phyloP scores from a whole-genome alignment of 225 moss, liverwort and hornwort genomes.

The Thuidium tamariscinum region DNA sequence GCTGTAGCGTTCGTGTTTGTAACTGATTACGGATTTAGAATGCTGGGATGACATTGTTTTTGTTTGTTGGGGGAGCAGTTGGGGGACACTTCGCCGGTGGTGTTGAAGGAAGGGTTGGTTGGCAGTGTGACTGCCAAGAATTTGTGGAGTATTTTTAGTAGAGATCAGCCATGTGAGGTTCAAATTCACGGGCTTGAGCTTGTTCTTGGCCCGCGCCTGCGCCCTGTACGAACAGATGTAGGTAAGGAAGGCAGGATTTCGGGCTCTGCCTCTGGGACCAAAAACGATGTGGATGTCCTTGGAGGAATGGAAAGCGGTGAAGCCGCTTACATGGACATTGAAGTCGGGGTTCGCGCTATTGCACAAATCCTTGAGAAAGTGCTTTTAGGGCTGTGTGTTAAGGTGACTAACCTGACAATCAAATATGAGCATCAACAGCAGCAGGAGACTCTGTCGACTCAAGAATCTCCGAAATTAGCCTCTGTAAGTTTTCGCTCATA shows the following conservation, averaged over 20 bases:
- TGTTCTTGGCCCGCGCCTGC: conserved; percentile 62
- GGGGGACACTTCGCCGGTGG: conserved; percentile 68
- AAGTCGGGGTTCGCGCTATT: conserved; percentile 91
- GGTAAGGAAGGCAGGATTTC: conserved; percentile 32
- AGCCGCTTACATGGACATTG: conserved; percentile 76
- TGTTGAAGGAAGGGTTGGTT: conserved; percentile 73
- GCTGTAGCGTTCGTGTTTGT: background rate
- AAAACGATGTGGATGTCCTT: conserved; percentile 13
- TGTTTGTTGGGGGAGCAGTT: conserved; percentile 35
- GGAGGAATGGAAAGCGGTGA: conserved; percentile 38
- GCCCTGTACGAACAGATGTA: conserved; percentile 11
- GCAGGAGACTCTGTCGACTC: background rate
- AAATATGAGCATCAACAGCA: conserved; percentile 46
- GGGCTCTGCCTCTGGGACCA: background rate
- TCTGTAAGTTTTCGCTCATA: conserved; percentile 10
- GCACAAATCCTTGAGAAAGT: conserved; percentile 94
- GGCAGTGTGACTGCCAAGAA: conserved; percentile 70
- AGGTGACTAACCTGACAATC: conserved; percentile 64
- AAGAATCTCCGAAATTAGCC: background rate
- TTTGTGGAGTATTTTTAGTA: conserved; percentile 39
- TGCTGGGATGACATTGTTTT: background rate
- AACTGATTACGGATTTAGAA: background rate
- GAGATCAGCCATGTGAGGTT: conserved; percentile 76
- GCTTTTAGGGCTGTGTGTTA: conserved; percentile 72
- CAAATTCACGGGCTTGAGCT: conserved; percentile 86